These are phyloP conservation scores for Phalaenopsis aphrodite DNA, from an alignment of 106 monocot genomes.

Conservation along the genomic window DNA sequence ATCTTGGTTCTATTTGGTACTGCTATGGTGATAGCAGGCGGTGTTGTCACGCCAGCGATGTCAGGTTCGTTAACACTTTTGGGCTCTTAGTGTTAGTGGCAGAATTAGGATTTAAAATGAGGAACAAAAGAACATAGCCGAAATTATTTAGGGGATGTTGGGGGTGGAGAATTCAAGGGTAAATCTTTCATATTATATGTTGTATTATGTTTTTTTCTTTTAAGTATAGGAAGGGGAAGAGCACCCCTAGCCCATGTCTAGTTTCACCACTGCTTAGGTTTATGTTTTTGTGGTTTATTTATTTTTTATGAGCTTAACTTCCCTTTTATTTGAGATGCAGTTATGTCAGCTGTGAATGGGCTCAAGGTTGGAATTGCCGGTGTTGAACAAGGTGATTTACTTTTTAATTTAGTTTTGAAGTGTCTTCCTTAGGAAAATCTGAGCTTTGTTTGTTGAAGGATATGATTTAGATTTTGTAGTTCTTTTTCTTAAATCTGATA, in stretches of 20 bases:
- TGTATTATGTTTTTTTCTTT: too few species aligned
- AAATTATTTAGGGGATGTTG: too few species aligned
- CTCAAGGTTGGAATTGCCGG: conserved; percentile 50
- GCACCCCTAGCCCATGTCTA: too few species aligned
- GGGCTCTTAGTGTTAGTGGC: neutral
- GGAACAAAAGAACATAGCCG: too few species aligned
- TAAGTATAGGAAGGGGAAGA: too few species aligned
- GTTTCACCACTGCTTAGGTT: too few species aligned
- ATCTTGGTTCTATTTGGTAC: conserved; percentile 85
- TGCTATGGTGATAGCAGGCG: conserved; percentile 94
- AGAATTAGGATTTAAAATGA: too few species aligned
- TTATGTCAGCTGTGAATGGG: conserved; percentile 75
- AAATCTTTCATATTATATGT: too few species aligned
- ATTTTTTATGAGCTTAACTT: neutral
- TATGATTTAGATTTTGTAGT: neutral
- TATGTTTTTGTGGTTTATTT: neutral
- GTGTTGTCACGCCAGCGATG: conserved; percentile 94
- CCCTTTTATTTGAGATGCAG: conserved; percentile 23
- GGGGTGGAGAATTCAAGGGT: too few species aligned
- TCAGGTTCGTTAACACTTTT: conserved; percentile 51
- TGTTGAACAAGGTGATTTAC: conserved; percentile 43
- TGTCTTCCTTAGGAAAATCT: neutral
- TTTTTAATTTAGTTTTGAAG: conserved; percentile 4
- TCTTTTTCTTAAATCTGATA: neutral
- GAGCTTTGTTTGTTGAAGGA: neutral